Conservation (phyloP, 148 eudicot species). For the Rhododendron kiyosumense region DNA sequence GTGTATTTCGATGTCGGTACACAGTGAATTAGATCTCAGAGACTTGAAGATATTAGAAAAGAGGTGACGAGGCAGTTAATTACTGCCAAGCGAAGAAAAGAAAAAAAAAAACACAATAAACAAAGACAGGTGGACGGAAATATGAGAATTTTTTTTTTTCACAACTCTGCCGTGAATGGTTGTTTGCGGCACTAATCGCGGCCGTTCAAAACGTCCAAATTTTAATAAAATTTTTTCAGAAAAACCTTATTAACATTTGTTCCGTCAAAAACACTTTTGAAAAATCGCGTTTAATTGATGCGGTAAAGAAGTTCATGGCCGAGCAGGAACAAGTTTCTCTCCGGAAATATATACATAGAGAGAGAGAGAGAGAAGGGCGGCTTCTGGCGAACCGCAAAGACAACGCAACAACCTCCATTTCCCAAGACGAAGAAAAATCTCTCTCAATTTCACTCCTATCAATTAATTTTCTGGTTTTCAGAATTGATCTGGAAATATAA, state of each 20-base stretch:
- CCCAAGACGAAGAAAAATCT: slow-evolving; percentile 4
- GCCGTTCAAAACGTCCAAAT: accelerated
- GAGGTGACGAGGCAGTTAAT: background rate
- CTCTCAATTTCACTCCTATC: background rate
- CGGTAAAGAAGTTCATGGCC: no score
- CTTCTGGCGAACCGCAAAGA: slow-evolving; percentile 18
- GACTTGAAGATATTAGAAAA: background rate
- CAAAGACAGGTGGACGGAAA: background rate
- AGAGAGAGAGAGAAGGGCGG: slow-evolving; percentile 12
- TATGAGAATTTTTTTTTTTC: no score
- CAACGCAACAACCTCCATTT: slow-evolving; percentile 1
- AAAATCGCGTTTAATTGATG: no score
- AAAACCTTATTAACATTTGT: no score
- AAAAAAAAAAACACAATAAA: background rate
- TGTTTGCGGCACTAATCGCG: no score
- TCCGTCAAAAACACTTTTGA: accelerated
- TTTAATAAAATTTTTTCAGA: accelerated
- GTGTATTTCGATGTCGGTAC: no score
- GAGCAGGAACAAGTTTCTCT: no score
- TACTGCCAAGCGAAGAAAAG: no score
- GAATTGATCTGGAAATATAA: background rate
- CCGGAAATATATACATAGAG: no score
- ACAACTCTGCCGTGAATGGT: no score
- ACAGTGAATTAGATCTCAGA: background rate
- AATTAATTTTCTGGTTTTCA: background rate